phyloP scores from a whole-genome alignment of 2,329 filamentous ascomycete species.

The Myriosclerotinia duriaeana region DNA sequence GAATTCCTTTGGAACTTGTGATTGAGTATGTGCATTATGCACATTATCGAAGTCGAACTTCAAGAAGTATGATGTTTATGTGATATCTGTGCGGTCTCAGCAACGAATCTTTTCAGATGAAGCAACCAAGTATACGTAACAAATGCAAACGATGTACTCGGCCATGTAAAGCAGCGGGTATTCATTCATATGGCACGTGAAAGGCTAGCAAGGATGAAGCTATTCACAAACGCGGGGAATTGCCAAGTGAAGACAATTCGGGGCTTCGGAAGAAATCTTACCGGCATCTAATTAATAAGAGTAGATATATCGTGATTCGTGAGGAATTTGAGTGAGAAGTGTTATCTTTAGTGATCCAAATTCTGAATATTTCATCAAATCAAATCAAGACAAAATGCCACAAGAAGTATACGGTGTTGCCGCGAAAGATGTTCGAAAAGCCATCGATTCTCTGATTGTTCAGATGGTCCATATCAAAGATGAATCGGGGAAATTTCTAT shows the following conservation, averaged over 20 bases:
- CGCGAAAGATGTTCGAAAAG: slow-evolving; percentile 50
- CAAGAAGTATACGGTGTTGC: slow-evolving; percentile 45
- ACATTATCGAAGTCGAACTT: not conserved
- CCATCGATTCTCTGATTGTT: slow-evolving; percentile 65
- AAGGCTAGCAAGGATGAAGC: slow-evolving; percentile 2
- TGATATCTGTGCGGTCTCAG: not conserved
- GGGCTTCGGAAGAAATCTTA: slow-evolving; percentile 7
- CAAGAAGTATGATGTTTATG: not conserved
- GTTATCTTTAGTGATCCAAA: not conserved
- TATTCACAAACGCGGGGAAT: slow-evolving; percentile 12
- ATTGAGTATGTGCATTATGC: not conserved
- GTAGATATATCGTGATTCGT: slow-evolving; percentile 11
- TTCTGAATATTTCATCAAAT: not conserved
- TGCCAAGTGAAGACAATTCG: slow-evolving; percentile 5
- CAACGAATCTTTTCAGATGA: not conserved
- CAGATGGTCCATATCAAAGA: slow-evolving; percentile 78
- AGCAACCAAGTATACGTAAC: not conserved
- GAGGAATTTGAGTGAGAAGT: not conserved
- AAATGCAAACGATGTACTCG: not conserved
- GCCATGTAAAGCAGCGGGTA: not conserved
- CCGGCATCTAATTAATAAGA: not conserved
- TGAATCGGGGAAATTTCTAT: slow-evolving; percentile 69
- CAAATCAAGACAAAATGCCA: slow-evolving; percentile 20
- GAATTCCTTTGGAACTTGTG: too few species aligned
- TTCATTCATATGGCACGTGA: not conserved